These are phyloP conservation scores for Plantago elongata DNA, from an alignment of 257 asterid genomes.

Conservation along the genomic window DNA sequence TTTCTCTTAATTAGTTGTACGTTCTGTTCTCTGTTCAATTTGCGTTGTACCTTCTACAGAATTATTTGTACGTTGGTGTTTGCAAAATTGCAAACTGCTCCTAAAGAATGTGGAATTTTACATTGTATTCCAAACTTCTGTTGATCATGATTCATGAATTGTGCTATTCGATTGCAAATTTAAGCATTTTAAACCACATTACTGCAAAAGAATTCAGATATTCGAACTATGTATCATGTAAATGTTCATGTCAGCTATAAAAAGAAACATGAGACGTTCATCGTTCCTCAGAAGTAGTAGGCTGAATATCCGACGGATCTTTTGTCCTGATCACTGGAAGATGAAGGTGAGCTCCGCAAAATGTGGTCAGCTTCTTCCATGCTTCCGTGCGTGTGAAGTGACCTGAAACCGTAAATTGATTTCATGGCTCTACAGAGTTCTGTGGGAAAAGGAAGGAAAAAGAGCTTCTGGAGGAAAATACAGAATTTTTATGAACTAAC, in stretches of 20 bases:
- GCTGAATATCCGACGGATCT: constrained; percentile 2
- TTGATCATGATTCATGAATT: too few species aligned
- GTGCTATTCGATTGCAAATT: too few species aligned
- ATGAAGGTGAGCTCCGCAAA: constrained; percentile 12
- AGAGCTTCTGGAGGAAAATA: too few species aligned
- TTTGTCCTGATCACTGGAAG: constrained; percentile 26
- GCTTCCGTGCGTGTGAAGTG: constrained; percentile 19
- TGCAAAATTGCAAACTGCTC: too few species aligned
- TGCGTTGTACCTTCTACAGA: constrained; percentile 15
- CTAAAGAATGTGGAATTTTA: not conserved
- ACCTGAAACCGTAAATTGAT: constrained; percentile 21
- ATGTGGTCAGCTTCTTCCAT: constrained; percentile 17
- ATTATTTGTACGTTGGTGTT: constrained; percentile 16
- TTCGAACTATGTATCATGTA: too few species aligned
- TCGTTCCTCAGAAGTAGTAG: constrained; percentile 7
- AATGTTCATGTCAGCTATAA: too few species aligned
- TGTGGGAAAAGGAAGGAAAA: not conserved
- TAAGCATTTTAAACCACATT: too few species aligned
- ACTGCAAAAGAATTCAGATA: not conserved
- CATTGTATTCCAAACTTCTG: too few species aligned
- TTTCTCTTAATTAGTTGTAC: constrained; percentile 14
- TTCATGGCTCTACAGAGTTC: not conserved
- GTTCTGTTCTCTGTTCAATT: not conserved
- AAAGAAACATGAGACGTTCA: not conserved
- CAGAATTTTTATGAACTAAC: constrained; percentile 9